Base-by-base conservation (phyloP, 164 flowering plant genomes). In the Cinnamomum chago region DNA sequence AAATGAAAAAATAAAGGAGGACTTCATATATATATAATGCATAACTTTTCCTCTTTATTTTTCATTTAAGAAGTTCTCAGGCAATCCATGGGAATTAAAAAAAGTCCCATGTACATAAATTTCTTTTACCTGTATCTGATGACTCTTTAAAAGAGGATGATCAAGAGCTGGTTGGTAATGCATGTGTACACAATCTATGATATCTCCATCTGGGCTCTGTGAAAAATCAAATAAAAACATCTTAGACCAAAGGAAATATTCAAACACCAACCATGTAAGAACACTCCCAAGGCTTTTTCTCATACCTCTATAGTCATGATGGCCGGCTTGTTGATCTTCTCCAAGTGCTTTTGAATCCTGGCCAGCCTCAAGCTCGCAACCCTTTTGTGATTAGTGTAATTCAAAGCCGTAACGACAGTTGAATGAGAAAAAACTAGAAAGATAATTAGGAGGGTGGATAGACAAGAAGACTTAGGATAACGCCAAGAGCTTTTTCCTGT, bases 131-230 rank as follows among this genome's bases (percentile, higher is more conserved):
- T 95, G 99, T 73, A 95, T 90, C 89, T 85, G 88, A 86, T 95
- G 99, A 78, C 86, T 90, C 86, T 88, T 90, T 27, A 95, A 76
- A 51, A 93, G 95, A 7, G 99, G 99, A 73, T 95, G 97, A 84
- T 95, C 97, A n/a, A 95, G 86, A 81, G 98, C 97, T 40, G 96
- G 97, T 71, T 95, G 99, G 65, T 82, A 88, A 84, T 82, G 87
- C 75, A 76, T 88, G 58, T 86, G 95, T 71, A 95, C 89, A 79
- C 99, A 95, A 79, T 93, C 98, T 70, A 95, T 92, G 50, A 89
- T 81, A 83, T 95, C 99, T 79, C 98, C 98, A 83, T 95, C 99
- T 58, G 95, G 90, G 84, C 99, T 92, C 99, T 95, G 86, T 35
- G 25, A 3, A 69, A 70, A 69, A 68, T 65, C 13, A 60, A 47